Evolutionary conservation across 2,329 filamentous ascomycete species (phyloP), one percentile per base, ranked within the genome.

Genomic region (Sporothrix inflata): DNA sequence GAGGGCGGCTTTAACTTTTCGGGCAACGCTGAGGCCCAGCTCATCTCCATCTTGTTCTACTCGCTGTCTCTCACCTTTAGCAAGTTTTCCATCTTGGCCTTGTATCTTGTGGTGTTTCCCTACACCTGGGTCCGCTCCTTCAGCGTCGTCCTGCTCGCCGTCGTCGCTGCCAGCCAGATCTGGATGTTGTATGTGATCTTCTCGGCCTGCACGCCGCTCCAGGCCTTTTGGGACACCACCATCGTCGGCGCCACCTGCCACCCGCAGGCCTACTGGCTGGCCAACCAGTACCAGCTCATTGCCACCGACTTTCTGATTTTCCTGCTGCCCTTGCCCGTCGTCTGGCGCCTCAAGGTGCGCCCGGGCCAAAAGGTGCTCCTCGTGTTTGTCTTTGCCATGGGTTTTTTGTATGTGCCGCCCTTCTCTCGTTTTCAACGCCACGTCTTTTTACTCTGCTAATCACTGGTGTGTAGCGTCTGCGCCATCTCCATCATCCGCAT

Each of bases 241-340:
- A 47, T 72, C 12, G 45, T 42, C 16, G 34, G 14, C 42, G 63
- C 55, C 6, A 53, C 27, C 27, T 75, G 74, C 71, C 73, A 73
- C 9, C 70, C 73, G 3, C 61, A 73, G 24, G 12, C 38, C 21
- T 72, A 73, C 47, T 75, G 72, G 71, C 71, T 73, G 47, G 61
- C 71, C 47, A 74, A 75, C 51, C 74, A 73, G 65, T 72, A 71
- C 67, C 71, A 72, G 21, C 67, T 73, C 24, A 72, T 75, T n/a
- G 91, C 94, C 68, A 94, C 94, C 4, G 96, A 98, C 80, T 94
- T 74, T 51, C 24, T 75, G 38, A 73, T 73, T 9, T 75, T 75
- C 27, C 42, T 72, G n/a, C 63, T 75, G 21, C 74, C 74, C 3
- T 14, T 75, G n/a, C 74, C 74, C 6, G 71, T 75, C 2, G 70